These are phyloP conservation scores for Puccinia polysora DNA, from an alignment of 1,284 basidiomycete species.

Conservation along the genomic window DNA sequence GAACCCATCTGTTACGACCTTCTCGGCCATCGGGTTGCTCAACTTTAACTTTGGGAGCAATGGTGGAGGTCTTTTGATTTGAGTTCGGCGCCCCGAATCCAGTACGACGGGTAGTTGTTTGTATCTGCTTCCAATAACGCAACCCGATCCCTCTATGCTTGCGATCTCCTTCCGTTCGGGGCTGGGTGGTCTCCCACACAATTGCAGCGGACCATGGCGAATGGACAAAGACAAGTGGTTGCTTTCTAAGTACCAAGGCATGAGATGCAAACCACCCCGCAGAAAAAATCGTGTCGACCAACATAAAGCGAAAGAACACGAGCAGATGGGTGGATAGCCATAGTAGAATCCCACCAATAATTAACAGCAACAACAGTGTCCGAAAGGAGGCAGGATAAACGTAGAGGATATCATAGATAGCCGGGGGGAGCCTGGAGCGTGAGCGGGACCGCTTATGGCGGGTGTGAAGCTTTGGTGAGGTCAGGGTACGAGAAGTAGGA, in stretches of 20 bases:
- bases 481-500: conserved; percentile 14
- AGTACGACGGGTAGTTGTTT: conserved; percentile 17
- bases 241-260: conserved; percentile 46
- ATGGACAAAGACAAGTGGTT: conserved; percentile 48
- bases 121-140: conserved; percentile 37
- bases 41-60: conserved; percentile 19
- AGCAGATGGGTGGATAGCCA: conserved; percentile 40
- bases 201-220: conserved; percentile 44
- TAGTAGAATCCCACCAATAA: conserved; percentile 6
- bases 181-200: conserved; percentile 48
- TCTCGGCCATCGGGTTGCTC: conserved; percentile 26
- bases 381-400: conserved; percentile 40
- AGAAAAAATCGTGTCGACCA: conserved; percentile 38
- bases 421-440: conserved; percentile 17
- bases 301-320: conserved; percentile 29
- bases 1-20: conserved; percentile 42
- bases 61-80: conserved; percentile 10
- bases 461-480: conserved; percentile 16
- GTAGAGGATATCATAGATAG: conserved; percentile 43
- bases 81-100: conserved; percentile 15
- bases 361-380: conserved; percentile 23
- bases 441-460: conserved; percentile 39
- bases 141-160: conserved; percentile 27
- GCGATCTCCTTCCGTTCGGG: conserved; percentile 19
- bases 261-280: conserved; percentile 26